Evolutionary conservation across 2,329 filamentous ascomycete species (phyloP).

Genomic region (Hypoxylon rubiginosum): DNA sequence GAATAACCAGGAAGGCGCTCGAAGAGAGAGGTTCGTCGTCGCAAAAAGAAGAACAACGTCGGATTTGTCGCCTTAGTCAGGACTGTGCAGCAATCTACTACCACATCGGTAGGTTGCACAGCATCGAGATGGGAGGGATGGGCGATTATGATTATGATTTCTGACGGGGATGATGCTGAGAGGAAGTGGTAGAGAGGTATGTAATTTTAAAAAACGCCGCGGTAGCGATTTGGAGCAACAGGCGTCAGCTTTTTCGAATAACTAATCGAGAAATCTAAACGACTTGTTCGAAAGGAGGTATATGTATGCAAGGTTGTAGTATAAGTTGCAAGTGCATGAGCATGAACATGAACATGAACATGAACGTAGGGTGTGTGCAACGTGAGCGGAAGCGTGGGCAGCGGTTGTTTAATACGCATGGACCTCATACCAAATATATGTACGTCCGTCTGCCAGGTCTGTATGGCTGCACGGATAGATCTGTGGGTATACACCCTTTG

Average conservation of each 20-base stretch:
- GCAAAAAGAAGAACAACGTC: slow-evolving; percentile 13
- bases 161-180: slow-evolving; percentile 27
- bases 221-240: slow-evolving; percentile 2
- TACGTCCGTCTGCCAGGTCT: no score
- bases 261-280: not conserved
- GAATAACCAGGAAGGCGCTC: not conserved
- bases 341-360: not conserved
- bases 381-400: slow-evolving; percentile 21
- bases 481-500: slow-evolving; percentile 29
- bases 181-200: slow-evolving; percentile 2
- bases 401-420: slow-evolving; percentile 30
- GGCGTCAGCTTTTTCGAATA: not conserved
- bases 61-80: slow-evolving; percentile 37
- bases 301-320: slow-evolving; percentile 3
- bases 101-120: slow-evolving; percentile 31
- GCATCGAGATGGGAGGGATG: slow-evolving; percentile 34
- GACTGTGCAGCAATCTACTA: slow-evolving; percentile 37
- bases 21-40: slow-evolving; percentile 2
- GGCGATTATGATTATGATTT: slow-evolving; percentile 26
- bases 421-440: slow-evolving; percentile 11
- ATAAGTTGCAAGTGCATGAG: slow-evolving; percentile 14
- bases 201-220: slow-evolving; percentile 8
- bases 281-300: slow-evolving; percentile 6
- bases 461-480: slow-evolving; percentile 19
- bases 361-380: slow-evolving; percentile 13